These are phyloP conservation scores for Phalaenopsis aphrodite DNA, from an alignment of 106 monocot genomes.

Conservation along the genomic window DNA sequence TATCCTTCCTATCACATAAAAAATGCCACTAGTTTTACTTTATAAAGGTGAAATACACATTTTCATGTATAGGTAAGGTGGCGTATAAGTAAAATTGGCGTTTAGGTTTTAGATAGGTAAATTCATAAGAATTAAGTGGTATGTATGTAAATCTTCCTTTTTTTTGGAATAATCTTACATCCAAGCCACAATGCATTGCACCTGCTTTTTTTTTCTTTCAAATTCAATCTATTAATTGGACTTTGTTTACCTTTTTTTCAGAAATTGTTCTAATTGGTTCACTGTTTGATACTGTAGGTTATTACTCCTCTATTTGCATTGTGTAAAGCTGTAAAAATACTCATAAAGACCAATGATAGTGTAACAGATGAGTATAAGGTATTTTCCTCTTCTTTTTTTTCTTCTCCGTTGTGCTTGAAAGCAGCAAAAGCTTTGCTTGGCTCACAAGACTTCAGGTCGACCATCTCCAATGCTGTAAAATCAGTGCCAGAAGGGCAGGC, in stretches of 20 bases:
- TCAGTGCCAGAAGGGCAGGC: constrained; percentile 86
- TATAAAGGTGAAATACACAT: too few relatives aligned
- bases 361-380: constrained; percentile 16
- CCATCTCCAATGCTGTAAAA: constrained; percentile 52
- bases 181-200: background rate
- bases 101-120: too few relatives aligned
- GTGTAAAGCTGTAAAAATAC: constrained; percentile 64
- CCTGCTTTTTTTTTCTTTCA: background rate
- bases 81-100: too few relatives aligned
- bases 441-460: constrained; percentile 36
- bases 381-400: constrained; percentile 27
- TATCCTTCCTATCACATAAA: too few relatives aligned
- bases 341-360: constrained; percentile 15
- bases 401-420: constrained; percentile 27
- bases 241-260: background rate
- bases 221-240: background rate
- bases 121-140: too few relatives aligned
- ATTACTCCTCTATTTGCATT: constrained; percentile 63
- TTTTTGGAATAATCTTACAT: background rate
- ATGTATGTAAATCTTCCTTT: too few relatives aligned
- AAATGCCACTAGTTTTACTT: too few relatives aligned
- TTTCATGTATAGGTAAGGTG: too few relatives aligned
- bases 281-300: constrained; percentile 45
- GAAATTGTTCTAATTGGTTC: constrained; percentile 3
- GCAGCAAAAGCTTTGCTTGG: constrained; percentile 36